Conservation (phyloP, 2,329 filamentous ascomycete species). For the Macrophomina phaseolina region DNA sequence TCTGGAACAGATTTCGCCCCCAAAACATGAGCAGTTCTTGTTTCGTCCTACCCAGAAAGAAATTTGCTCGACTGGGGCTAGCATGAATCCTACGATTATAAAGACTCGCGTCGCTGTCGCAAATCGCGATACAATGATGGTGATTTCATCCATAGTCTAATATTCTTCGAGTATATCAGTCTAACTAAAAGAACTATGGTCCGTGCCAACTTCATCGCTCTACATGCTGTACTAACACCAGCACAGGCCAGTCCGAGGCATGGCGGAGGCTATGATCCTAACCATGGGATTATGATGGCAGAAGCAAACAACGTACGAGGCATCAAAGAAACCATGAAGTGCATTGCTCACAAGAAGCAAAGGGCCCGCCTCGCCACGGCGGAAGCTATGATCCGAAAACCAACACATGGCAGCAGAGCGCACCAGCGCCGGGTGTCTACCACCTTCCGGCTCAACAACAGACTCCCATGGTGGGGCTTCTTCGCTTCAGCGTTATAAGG, state of each 20-base stretch:
- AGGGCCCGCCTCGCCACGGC: conserved; percentile 8
- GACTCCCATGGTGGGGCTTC: not conserved
- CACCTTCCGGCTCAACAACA: not conserved
- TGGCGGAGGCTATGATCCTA: conserved; percentile 7
- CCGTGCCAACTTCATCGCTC: not conserved
- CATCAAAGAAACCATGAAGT: not conserved
- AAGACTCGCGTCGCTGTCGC: no score
- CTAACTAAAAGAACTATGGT: conserved; percentile 5
- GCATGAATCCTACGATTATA: no score
- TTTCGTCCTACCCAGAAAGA: not conserved
- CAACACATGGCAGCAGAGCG: not conserved
- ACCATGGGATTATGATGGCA: not conserved
- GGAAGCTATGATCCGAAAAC: conserved; percentile 14
- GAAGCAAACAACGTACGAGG: not conserved
- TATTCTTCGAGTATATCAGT: no score
- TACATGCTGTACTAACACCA: not conserved
- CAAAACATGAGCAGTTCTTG: not conserved
- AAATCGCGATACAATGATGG: no score
- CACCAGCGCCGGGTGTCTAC: not conserved
- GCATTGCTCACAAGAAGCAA: not conserved
- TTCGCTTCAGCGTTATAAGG: no score
- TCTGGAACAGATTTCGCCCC: not conserved
- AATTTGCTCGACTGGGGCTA: not conserved
- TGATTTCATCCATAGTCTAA: no score
- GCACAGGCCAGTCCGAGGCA: not conserved